Evolutionary conservation across 441 rosid species (phyloP).

Genomic region (Geranium incanum): DNA sequence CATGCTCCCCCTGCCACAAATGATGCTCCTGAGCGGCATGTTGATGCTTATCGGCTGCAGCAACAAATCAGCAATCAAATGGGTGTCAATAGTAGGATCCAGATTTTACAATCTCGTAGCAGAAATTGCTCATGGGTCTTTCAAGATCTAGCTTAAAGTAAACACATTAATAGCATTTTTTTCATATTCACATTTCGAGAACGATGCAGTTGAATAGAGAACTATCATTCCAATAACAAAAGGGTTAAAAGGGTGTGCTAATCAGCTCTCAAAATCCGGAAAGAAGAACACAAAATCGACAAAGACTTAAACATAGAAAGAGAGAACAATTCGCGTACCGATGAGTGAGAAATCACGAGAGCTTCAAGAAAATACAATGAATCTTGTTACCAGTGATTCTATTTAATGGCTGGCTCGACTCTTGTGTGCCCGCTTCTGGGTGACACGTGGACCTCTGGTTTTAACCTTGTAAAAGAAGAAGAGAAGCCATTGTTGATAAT

Average conservation of each 20-base stretch:
- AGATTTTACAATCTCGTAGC: neutral
- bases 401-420: too few species aligned
- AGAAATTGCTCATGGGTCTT: neutral
- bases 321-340: neutral
- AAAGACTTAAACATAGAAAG: neutral
- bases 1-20: conserved; percentile 27
- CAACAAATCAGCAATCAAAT: too few species aligned
- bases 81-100: neutral
- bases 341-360: too few species aligned
- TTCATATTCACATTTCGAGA: neutral
- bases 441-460: too few species aligned
- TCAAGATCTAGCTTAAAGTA: neutral
- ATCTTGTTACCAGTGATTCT: too few species aligned
- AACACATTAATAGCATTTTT: neutral
- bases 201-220: neutral
- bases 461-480: too few species aligned
- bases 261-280: neutral
- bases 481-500: too few species aligned
- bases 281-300: neutral
- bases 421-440: too few species aligned
- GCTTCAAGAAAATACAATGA: too few species aligned
- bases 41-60: neutral
- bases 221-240: neutral
- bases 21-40: conserved; percentile 54
- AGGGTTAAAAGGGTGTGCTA: neutral